Conservation (phyloP, 495 filamentous ascomycete genomes). For the Glonium stellatum region DNA sequence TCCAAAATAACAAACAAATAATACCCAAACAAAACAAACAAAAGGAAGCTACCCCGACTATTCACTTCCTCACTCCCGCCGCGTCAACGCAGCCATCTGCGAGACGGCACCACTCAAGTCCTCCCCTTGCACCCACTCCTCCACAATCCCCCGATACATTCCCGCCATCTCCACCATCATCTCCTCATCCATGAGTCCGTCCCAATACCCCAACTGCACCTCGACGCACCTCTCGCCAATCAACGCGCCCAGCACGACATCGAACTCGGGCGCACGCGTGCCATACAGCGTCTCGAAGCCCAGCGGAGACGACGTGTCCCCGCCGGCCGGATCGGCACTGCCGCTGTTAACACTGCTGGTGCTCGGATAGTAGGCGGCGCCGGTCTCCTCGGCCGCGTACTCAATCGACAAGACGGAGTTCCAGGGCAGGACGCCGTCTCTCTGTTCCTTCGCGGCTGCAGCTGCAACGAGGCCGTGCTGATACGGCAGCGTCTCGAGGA, state of each 20-base stretch:
- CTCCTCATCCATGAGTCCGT: conserved; percentile 41
- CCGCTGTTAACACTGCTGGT: not conserved
- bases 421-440: conserved; percentile 6
- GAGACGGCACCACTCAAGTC: not conserved
- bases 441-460: conserved; percentile 2
- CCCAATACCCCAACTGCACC: conserved; percentile 19
- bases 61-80: too few species aligned
- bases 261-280: conserved; percentile 10
- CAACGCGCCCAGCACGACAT: conserved; percentile 20
- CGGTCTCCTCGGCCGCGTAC: conserved; percentile 6
- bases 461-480: conserved; percentile 8
- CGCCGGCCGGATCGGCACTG: too few species aligned
- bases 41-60: too few species aligned
- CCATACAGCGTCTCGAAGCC: conserved; percentile 12
- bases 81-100: not conserved
- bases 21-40: too few species aligned
- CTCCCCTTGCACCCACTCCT: conserved; percentile 7
- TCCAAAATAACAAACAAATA: too few species aligned
- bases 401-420: conserved; percentile 12
- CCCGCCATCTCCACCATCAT: conserved; percentile 46
- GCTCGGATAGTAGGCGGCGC: conserved; percentile 2
- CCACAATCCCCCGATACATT: conserved; percentile 10
- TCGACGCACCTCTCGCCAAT: conserved; percentile 15
- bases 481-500: conserved; percentile 7
- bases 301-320: conserved; percentile 1